These are phyloP conservation scores for Ottelia alismoides DNA, from an alignment of 106 monocot genomes.

Conservation along the genomic window DNA sequence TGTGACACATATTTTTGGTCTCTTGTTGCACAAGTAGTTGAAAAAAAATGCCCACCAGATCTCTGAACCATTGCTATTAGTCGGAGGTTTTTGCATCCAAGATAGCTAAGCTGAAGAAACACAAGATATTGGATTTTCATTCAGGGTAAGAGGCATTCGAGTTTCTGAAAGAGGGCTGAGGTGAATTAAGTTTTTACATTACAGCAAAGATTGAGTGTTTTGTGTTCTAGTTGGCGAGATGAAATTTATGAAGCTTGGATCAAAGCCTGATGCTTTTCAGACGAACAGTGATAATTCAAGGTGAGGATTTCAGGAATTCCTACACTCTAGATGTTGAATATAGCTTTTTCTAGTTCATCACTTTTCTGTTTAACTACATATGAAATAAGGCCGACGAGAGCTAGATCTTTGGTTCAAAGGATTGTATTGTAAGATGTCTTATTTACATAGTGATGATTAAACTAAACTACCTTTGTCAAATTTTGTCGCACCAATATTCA, in stretches of 20 bases:
- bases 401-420: too few relatives aligned
- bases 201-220: neutral
- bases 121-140: neutral
- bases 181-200: too few relatives aligned
- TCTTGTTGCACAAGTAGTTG: neutral
- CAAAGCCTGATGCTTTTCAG: constrained; percentile 84
- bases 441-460: too few relatives aligned
- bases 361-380: too few relatives aligned
- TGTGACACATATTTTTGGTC: constrained; percentile 9
- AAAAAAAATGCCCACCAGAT: neutral
- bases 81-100: neutral
- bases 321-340: too few relatives aligned
- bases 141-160: neutral
- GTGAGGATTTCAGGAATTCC: constrained; percentile 11
- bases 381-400: too few relatives aligned
- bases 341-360: too few relatives aligned
- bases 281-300: constrained; percentile 54
- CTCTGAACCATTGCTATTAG: constrained; percentile 1
- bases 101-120: neutral
- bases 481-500: too few relatives aligned
- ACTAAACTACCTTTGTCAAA: too few relatives aligned
- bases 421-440: too few relatives aligned
- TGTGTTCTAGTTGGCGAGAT: constrained; percentile 16
- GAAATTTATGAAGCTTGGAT: constrained; percentile 99
- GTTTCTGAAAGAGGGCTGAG: too few relatives aligned